phyloP scores from a whole-genome alignment of 192 early-diverging fungal species.

The Umbelopsis sp. region DNA sequence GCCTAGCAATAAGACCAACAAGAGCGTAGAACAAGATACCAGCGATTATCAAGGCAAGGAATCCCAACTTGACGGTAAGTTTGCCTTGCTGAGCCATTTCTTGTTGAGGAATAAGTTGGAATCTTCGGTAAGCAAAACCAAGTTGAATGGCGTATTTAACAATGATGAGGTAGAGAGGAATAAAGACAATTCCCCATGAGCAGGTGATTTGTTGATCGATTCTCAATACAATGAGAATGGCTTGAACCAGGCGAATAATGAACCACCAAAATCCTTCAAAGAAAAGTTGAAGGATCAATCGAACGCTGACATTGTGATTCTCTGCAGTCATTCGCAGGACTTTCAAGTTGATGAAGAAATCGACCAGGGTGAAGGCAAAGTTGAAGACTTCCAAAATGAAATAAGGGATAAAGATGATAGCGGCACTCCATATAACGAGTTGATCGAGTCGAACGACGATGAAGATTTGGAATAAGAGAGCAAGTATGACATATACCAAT shows the following conservation, averaged over 20 bases:
- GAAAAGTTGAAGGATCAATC: slow-evolving; percentile 23
- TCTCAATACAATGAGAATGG: slow-evolving; percentile 66
- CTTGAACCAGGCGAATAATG: slow-evolving; percentile 63
- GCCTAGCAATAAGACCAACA: slow-evolving; percentile 53
- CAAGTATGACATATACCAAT: slow-evolving; percentile 52
- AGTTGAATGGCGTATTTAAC: slow-evolving; percentile 59
- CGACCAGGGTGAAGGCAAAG: slow-evolving; percentile 50
- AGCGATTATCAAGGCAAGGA: slow-evolving; percentile 49
- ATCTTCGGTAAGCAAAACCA: slow-evolving; percentile 37
- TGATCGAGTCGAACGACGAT: slow-evolving; percentile 73
- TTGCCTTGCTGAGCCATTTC: slow-evolving; percentile 50
- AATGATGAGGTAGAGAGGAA: slow-evolving; percentile 65
- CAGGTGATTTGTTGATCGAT: slow-evolving; percentile 57
- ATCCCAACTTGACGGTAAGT: slow-evolving; percentile 45
- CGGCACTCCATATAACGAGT: slow-evolving; percentile 59
- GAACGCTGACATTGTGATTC: slow-evolving; percentile 11
- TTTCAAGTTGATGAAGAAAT: slow-evolving; percentile 32
- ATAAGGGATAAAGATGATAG: slow-evolving; percentile 79
- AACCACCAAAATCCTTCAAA: slow-evolving; percentile 68
- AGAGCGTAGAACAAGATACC: slow-evolving; percentile 52
- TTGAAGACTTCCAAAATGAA: slow-evolving; percentile 78
- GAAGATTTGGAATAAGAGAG: slow-evolving; percentile 76
- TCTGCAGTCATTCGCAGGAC: slow-evolving; percentile 27
- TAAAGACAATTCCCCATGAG: slow-evolving; percentile 70
- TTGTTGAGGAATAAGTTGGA: slow-evolving; percentile 38